Base-by-base conservation (phyloP, 2,329 filamentous ascomycete genomes). In the Saccharata proteae region DNA sequence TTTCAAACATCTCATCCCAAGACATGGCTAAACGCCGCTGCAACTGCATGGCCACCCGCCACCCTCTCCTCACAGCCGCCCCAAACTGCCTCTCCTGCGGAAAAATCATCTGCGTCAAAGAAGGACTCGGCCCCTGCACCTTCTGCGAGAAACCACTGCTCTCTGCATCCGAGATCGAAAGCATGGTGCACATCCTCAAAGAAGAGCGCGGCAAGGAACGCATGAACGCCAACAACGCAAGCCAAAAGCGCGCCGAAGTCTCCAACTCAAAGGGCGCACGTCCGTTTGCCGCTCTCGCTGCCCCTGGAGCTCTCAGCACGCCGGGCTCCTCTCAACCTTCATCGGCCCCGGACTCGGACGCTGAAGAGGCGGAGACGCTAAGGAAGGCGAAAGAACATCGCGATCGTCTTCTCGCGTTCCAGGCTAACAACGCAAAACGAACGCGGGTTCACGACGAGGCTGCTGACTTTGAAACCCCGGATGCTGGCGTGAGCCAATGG, bases 31-130 rank as follows among this genome's bases (percentile, higher is more conserved):
- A 74, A 30, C 71, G 80, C 5, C 75, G 74, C 34, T 98, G 90
- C 56, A 80, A 80, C 45, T 98, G 90, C 54, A 84, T 92, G 47
- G 90, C 82, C 0, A 76, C 80, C 0, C 73, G 82, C 2, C 90
- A 98, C 53, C 82, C 88, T 1, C 69, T 96, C 3, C 78, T 94
- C 26, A 74, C 74, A n/a, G 85, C 88, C 1, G 85, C 86, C 0
- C 90, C 90, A 1, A 98, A 96, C 52, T 98, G 90, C 51, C 61
- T 92, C 11, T 77, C 71, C 26, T 98, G 90, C 46, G 90, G 90
- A 37, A 96, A 96, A 53, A 84, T 98, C 9, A 78, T 96, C 33
- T 98, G 90, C 52, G 74, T 93, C 15, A 86, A 90, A 47, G 86
- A 98, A 56, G 90, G 90, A 0, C 66, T 96, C 1, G 88, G 88